phyloP scores from a whole-genome alignment of 2,329 filamentous ascomycete genomes.

The Lachnellula arida region DNA sequence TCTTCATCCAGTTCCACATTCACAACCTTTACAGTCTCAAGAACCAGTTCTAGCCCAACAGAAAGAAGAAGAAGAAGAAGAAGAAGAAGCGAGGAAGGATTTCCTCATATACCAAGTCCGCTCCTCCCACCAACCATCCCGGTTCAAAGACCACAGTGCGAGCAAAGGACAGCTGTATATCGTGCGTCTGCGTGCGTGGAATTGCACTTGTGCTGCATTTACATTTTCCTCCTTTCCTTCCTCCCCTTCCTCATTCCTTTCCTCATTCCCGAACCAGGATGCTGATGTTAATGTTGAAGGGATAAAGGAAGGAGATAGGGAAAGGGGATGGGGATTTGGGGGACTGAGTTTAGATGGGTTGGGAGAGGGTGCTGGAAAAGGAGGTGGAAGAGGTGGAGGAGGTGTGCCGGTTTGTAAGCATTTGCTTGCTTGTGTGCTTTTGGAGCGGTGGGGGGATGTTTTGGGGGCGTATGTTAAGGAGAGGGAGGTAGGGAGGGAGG shows the following conservation, averaged over 20 bases:
- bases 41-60: too few relatives aligned
- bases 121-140: constrained; percentile 15
- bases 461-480: constrained; percentile 55
- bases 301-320: constrained; percentile 4
- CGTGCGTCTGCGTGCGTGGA: constrained; percentile 74
- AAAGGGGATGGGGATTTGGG: constrained; percentile 38
- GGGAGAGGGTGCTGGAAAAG: too few relatives aligned
- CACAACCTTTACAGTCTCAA: not conserved
- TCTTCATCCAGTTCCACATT: not conserved
- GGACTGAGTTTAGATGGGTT: constrained; percentile 37
- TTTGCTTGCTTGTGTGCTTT: constrained; percentile 75
- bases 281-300: constrained; percentile 7
- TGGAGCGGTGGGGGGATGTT: constrained; percentile 55
- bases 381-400: constrained; percentile 21
- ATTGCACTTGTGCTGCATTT: constrained; percentile 85
- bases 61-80: too few relatives aligned
- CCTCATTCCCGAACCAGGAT: constrained; percentile 5
- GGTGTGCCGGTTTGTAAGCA: constrained; percentile 80
- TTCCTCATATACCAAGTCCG: constrained; percentile 23
- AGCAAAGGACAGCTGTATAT: constrained; percentile 48
- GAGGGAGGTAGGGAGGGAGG: constrained; percentile 52
- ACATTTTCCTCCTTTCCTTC: too few relatives aligned
- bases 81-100: not conserved
- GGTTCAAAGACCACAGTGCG: not conserved
- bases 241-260: constrained; percentile 60